Evolutionary conservation across 2,329 filamentous ascomycete species (phyloP), one percentile per base, ranked within the genome.

Genomic region (Trichoderma sp.): DNA sequence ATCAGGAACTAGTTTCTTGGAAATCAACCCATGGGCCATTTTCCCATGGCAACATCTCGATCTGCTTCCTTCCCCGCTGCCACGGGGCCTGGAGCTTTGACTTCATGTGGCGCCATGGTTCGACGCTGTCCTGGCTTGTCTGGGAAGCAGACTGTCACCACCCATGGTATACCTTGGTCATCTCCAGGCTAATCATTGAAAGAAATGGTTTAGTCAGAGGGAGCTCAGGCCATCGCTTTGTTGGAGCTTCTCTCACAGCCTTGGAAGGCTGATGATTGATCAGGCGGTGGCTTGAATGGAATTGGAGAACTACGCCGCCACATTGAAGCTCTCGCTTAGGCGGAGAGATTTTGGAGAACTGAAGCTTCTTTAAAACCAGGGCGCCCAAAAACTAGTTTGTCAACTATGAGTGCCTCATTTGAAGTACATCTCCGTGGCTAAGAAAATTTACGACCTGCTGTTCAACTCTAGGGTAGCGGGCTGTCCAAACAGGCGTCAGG

Each of bases 1-100:
- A 58, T 29, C 64, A 67, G 64, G 64, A 67, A 67, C 64, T 67
- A 67, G 64, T 19, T 40, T 58, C 64, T 37, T 56, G 11, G 35
- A 47, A 24, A 59, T 37, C 55, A 67, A 64, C 43, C 24, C 61
- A 49, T 40, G 21, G 11, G 24, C 14, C 21, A 31, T 1, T 49
- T 53, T 24, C 24, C 37, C 55, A 27, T 57, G 3, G 24, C 27
- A 43, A 43, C 7, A 47, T 57, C 62, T 21, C n/a, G 64, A 67
- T 67, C 64, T 67, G 55, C 64, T 24, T 37, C 33, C 40, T 58
- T n/a, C 64, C 55, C 55, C 64, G 55, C 55, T 33, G 40, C 24
- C 29, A 37, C 57, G 13, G 29, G 37, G 16, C 37, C 29, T 49
- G 29, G 55, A 27, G n/a, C 55, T 58, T 66, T 67, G 11, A 67